phyloP scores from a whole-genome alignment of 2,329 filamentous ascomycete genomes.

The Gyromitra esculenta region DNA sequence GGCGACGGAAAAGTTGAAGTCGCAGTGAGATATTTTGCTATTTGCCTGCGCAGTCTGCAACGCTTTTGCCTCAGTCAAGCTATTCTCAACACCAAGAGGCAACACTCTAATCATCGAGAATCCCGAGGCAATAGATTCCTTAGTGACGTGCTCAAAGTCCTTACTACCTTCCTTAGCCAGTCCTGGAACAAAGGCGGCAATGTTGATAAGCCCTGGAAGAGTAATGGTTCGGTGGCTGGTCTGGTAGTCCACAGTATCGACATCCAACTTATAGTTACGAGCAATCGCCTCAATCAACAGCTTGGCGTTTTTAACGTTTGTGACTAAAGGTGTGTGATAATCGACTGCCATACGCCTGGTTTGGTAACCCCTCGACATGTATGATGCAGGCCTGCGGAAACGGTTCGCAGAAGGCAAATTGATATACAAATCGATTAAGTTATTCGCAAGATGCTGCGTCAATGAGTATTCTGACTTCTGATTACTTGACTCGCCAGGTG shows the following conservation, averaged over 20 bases:
- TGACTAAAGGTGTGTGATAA: constrained; percentile 95
- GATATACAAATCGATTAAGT: constrained; percentile 98
- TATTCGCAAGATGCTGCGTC: constrained; percentile 95
- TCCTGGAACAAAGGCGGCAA: constrained; percentile 81
- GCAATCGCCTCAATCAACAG: constrained; percentile 93
- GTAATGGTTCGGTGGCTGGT: constrained; percentile 82
- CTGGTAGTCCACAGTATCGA: constrained; percentile 87
- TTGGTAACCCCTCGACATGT: constrained; percentile 97
- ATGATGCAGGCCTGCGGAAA: constrained; percentile 94
- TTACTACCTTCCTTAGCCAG: constrained; percentile 72
- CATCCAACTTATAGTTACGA: constrained; percentile 83
- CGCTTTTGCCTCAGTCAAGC: constrained; percentile 76
- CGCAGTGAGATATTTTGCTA: constrained; percentile 74
- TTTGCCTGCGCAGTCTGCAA: constrained; percentile 77
- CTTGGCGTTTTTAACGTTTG: constrained; percentile 99
- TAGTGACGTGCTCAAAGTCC: constrained; percentile 76
- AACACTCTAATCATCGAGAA: constrained; percentile 84
- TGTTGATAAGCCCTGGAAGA: constrained; percentile 79
- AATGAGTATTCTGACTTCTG: constrained; percentile 97
- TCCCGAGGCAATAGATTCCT: constrained; percentile 76
- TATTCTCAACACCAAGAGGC: constrained; percentile 77
- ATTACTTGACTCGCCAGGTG: constrained; percentile 71
- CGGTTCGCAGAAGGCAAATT: constrained; percentile 99
- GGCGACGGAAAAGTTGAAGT: constrained; percentile 82
- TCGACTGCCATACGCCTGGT: constrained; percentile 98